Evolutionary conservation across 345 rosid species (phyloP).

Genomic region (Eucalyptus melliodora): DNA sequence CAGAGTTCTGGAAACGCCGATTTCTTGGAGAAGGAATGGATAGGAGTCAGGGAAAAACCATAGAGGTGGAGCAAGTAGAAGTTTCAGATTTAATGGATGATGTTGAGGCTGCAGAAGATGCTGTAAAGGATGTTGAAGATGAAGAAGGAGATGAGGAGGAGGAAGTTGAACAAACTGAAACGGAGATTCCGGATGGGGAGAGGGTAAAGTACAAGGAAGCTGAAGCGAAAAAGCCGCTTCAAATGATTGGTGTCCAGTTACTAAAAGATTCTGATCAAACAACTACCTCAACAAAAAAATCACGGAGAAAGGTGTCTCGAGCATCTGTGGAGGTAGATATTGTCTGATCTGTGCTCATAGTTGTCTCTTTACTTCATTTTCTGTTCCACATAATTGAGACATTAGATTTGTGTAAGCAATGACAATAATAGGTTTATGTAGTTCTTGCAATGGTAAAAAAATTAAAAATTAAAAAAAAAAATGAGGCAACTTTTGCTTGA

Average conservation of each 20-base stretch:
- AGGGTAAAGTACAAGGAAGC: constrained; percentile 67
- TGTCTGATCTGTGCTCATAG: neutral
- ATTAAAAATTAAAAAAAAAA: neutral
- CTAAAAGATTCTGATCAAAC: constrained; percentile 71
- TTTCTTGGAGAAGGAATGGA: constrained; percentile 79
- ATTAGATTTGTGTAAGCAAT: neutral
- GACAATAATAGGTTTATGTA: neutral
- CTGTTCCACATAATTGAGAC: neutral
- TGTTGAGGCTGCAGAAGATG: constrained; percentile 37
- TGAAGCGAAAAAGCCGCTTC: constrained; percentile 74
- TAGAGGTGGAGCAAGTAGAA: constrained; percentile 30
- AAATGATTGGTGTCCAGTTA: constrained; percentile 91
- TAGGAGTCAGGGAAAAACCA: constrained; percentile 28
- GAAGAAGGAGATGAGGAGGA: constrained; percentile 46
- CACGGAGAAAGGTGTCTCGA: constrained; percentile 47
- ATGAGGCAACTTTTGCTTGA: neutral
- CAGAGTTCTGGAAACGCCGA: constrained; percentile 93
- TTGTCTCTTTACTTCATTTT: neutral
- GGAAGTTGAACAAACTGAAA: constrained; percentile 51
- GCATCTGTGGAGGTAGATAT: constrained; percentile 50
- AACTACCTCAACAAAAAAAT: constrained; percentile 38
- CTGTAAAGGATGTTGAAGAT: constrained; percentile 37
- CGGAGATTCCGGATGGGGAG: constrained; percentile 52
- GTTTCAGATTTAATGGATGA: constrained; percentile 42
- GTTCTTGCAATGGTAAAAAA: neutral